Evolutionary conservation across 2,329 filamentous ascomycete species (phyloP).

Genomic region (Diplodia corticola): DNA sequence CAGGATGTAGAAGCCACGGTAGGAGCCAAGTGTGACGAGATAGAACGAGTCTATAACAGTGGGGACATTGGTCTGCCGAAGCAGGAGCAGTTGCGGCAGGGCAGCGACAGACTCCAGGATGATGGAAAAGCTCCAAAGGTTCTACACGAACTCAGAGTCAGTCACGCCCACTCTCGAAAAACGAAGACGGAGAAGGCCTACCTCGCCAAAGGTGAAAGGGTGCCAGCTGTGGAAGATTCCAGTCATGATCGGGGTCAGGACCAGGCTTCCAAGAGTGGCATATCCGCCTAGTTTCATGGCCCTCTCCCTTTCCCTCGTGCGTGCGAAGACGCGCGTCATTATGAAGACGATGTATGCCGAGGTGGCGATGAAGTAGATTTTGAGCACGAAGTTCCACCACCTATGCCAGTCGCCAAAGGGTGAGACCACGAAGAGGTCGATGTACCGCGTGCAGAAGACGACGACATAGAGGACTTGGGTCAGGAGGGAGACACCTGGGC

Average conservation of each 20-base stretch:
- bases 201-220: conserved; percentile 25
- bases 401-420: conserved; percentile 35
- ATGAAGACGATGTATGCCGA: conserved; percentile 83
- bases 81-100: conserved; percentile 84
- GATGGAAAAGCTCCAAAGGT: conserved; percentile 84
- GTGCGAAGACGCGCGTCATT: conserved; percentile 83
- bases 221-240: conserved; percentile 60
- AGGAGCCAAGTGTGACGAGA: conserved; percentile 80
- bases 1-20: conserved; percentile 83
- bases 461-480: conserved; percentile 84
- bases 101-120: conserved; percentile 90
- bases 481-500: conserved; percentile 78
- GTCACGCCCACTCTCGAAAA: neutral
- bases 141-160: conserved; percentile 48
- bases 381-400: conserved; percentile 70
- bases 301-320: conserved; percentile 85
- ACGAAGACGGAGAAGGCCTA: neutral
- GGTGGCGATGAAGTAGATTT: conserved; percentile 82
- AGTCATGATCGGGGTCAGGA: conserved; percentile 71
- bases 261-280: conserved; percentile 64
- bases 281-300: conserved; percentile 87
- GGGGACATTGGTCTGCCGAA: conserved; percentile 91
- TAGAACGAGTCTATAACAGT: conserved; percentile 98
- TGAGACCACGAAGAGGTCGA: conserved; percentile 69
- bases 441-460: conserved; percentile 85